A percentile compares a stretch with the other conserved stretches of the same genome.
Conservation (phyloP, 345 rosid species). For the Salix viminalis region DNA sequence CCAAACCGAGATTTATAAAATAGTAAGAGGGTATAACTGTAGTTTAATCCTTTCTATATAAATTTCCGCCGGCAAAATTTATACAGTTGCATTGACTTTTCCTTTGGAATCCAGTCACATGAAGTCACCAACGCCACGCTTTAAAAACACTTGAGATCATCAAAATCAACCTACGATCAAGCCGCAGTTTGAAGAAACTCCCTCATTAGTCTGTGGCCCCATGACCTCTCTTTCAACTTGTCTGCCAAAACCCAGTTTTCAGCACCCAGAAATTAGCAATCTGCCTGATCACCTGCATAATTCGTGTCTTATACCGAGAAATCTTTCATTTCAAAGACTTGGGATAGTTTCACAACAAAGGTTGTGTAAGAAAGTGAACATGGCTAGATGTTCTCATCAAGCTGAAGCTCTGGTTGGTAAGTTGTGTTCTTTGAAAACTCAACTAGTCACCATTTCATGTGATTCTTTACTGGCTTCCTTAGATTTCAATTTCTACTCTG, state of each 20-base stretch:
- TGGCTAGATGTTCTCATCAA: constrained; percentile 24
- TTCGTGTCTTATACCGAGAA: neutral
- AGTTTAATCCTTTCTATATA: neutral
- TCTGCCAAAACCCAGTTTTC: constrained; percentile 15
- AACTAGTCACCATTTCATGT: neutral
- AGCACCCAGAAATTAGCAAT: constrained; percentile 8
- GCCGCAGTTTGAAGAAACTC: neutral
- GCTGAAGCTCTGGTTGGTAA: constrained; percentile 32
- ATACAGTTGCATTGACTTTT: neutral
- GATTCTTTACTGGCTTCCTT: neutral
- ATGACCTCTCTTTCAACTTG: constrained; percentile 37
- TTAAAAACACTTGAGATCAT: neutral
- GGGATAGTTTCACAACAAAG: constrained; percentile 8
- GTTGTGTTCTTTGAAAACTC: neutral
- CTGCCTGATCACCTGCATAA: constrained; percentile 3
- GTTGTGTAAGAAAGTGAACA: constrained; percentile 9
- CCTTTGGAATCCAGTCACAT: neutral
- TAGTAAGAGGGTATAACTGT: neutral
- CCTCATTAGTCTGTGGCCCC: neutral
- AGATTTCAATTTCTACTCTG: neutral
- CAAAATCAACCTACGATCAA: neutral
- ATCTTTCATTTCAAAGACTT: constrained; percentile 15
- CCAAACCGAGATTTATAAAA: no score
- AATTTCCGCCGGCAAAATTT: neutral
- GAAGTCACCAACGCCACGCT: neutral